Conservation (phyloP, 805 yeast species). For the Helenozyma rhizophorensis region DNA sequence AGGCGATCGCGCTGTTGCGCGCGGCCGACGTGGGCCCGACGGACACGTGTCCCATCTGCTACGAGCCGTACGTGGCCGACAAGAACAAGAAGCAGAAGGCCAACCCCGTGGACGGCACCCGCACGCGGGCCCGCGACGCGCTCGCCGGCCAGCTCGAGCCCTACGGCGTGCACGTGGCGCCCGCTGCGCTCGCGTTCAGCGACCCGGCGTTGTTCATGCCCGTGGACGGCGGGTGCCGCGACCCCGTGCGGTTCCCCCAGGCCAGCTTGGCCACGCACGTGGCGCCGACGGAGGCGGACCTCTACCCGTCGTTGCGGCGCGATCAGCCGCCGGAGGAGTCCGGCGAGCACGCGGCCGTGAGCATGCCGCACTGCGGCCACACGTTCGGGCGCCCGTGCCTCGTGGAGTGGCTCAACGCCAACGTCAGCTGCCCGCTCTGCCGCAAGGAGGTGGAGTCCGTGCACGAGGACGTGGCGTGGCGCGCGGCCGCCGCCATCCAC, state of each 20-base stretch:
- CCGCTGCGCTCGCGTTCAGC: conserved; percentile 2
- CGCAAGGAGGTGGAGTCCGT: conserved; percentile 15
- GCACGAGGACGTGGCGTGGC: conserved; percentile 6
- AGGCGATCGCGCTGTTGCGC: conserved; percentile 33
- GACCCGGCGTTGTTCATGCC: conserved; percentile 15
- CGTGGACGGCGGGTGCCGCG: conserved; percentile 7
- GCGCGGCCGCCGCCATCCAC: conserved; percentile 6
- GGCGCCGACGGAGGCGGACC: conserved; percentile 5
- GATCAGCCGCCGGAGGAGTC: conserved; percentile 1
- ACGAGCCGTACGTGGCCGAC: conserved; percentile 26
- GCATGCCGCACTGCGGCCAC: conserved; percentile 15
- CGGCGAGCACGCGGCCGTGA: conserved; percentile 12
- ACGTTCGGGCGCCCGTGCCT: conserved; percentile 15
- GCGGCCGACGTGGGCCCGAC: conserved; percentile 18
- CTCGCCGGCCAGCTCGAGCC: too few species aligned
- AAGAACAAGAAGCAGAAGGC: conserved; percentile 10
- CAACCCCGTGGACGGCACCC: conserved; percentile 5
- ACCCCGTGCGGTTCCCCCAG: conserved; percentile 10
- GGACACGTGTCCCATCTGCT: conserved; percentile 37
- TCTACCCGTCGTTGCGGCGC: conserved; percentile 14
- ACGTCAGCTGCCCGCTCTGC: conserved; percentile 16
- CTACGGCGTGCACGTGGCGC: conserved; percentile 4
- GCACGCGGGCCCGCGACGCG: too few species aligned
- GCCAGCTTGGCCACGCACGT: conserved; percentile 5
- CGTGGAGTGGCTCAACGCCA: conserved; percentile 14